phyloP scores from a whole-genome alignment of 2,329 filamentous ascomycete species.

The Madurella mycetomatis region DNA sequence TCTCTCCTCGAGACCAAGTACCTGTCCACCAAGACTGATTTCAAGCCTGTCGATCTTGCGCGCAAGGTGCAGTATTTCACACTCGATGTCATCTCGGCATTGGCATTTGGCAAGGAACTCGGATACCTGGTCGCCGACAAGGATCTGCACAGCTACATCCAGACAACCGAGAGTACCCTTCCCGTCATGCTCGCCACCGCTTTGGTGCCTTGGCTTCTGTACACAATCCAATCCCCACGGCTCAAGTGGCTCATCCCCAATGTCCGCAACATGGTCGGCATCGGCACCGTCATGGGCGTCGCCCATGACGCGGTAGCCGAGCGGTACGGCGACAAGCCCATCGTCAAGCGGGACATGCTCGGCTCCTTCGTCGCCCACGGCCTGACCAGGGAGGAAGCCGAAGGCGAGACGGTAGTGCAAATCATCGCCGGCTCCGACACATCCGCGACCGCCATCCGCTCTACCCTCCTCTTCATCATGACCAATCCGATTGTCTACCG shows the following conservation, averaged over 20 bases:
- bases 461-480: conserved; percentile 23
- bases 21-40: conserved; percentile 27
- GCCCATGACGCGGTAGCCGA: conserved; percentile 27
- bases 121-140: conserved; percentile 43
- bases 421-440: conserved; percentile 23
- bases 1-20: conserved; percentile 42
- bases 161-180: conserved; percentile 36
- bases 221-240: conserved; percentile 36
- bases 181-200: conserved; percentile 41
- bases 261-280: conserved; percentile 10
- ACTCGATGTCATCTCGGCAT: conserved; percentile 49
- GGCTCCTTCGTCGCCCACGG: conserved; percentile 32
- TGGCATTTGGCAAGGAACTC: conserved; percentile 48
- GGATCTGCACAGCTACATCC: conserved; percentile 44
- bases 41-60: conserved; percentile 45
- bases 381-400: conserved; percentile 35
- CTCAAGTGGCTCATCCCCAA: conserved; percentile 30
- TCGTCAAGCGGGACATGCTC: conserved; percentile 20
- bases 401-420: conserved; percentile 36
- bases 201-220: conserved; percentile 40
- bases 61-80: conserved; percentile 49
- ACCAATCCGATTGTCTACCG: conserved; percentile 21
- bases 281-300: conserved; percentile 15
- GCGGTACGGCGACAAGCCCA: conserved; percentile 27
- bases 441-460: conserved; percentile 13